Conservation (phyloP, 768 basidiomycete genomes). For the Kwoniella sp. region DNA sequence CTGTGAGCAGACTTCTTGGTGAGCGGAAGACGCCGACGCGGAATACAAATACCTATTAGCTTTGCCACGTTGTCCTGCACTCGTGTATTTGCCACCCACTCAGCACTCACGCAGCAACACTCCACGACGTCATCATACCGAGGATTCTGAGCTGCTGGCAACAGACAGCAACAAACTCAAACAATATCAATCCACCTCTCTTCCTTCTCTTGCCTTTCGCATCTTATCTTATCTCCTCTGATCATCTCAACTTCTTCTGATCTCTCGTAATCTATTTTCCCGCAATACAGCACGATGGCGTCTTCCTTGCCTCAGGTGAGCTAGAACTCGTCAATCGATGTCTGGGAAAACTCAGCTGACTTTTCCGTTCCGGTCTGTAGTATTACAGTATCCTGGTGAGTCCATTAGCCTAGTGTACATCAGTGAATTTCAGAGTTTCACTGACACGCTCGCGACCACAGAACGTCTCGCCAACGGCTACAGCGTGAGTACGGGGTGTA, state of each 20-base stretch:
- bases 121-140: slow-evolving; percentile 16
- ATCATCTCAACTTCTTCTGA: not conserved
- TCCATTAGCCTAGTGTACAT: too few relatives aligned
- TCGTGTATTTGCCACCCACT: slow-evolving; percentile 14
- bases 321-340: not conserved
- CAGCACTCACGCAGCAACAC: not conserved
- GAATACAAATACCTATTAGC: too few relatives aligned
- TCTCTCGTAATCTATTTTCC: too few relatives aligned
- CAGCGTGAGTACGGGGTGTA: slow-evolving; percentile 44
- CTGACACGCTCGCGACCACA: slow-evolving; percentile 11
- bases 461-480: slow-evolving; percentile 40
- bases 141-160: not conserved
- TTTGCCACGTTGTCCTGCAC: too few relatives aligned
- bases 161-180: not conserved
- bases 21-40: too few relatives aligned
- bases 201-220: not conserved
- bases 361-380: slow-evolving; percentile 11
- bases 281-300: slow-evolving; percentile 33
- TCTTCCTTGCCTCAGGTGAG: slow-evolving; percentile 43
- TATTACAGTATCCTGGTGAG: slow-evolving; percentile 48
- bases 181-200: not conserved
- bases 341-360: slow-evolving; percentile 23
- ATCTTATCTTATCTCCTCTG: not conserved
- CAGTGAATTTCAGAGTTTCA: too few relatives aligned
- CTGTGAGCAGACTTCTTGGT: too few relatives aligned